Conservation (phyloP, 805 yeast genomes). For the Torulaspora maleeae region DNA sequence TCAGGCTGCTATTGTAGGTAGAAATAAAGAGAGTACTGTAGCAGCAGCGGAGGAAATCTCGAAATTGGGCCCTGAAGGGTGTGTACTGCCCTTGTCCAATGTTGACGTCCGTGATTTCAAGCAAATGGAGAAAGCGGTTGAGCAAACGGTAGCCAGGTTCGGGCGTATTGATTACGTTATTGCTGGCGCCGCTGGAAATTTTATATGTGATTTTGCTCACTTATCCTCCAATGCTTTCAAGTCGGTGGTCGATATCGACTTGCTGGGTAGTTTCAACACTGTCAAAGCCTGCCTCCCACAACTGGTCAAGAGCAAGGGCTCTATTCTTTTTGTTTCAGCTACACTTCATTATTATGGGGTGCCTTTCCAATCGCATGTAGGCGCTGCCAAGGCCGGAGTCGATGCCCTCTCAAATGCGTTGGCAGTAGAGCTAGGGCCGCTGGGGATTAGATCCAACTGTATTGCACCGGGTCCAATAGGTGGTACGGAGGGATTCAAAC, state of each 20-base stretch:
- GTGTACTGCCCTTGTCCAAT: conserved; percentile 63
- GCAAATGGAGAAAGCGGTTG: conserved; percentile 59
- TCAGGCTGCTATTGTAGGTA: conserved; percentile 78
- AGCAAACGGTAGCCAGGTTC: conserved; percentile 55
- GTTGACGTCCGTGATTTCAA: conserved; percentile 74
- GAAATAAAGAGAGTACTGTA: conserved; percentile 63
- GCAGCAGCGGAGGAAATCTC: conserved; percentile 63
- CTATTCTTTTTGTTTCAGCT: conserved; percentile 75
- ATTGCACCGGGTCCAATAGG: conserved; percentile 91
- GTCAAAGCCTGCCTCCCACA: conserved; percentile 74
- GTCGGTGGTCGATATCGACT: conserved; percentile 79
- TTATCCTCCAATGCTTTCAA: conserved; percentile 83
- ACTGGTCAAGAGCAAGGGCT: conserved; percentile 62
- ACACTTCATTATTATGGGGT: conserved; percentile 87
- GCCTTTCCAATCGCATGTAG: conserved; percentile 84
- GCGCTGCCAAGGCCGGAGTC: conserved; percentile 94
- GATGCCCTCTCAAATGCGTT: conserved; percentile 81
- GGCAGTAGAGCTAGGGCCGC: conserved; percentile 88
- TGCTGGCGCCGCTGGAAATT: conserved; percentile 97
- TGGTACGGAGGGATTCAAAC: conserved; percentile 78
- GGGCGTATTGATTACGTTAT: conserved; percentile 84
- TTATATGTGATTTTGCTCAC: conserved; percentile 71
- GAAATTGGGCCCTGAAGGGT: conserved; percentile 47
- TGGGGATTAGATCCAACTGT: conserved; percentile 77
- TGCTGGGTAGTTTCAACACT: conserved; percentile 85